Evolutionary conservation across 1,139 yeast species (phyloP).

Genomic region (Suhomyces bribrorum): DNA sequence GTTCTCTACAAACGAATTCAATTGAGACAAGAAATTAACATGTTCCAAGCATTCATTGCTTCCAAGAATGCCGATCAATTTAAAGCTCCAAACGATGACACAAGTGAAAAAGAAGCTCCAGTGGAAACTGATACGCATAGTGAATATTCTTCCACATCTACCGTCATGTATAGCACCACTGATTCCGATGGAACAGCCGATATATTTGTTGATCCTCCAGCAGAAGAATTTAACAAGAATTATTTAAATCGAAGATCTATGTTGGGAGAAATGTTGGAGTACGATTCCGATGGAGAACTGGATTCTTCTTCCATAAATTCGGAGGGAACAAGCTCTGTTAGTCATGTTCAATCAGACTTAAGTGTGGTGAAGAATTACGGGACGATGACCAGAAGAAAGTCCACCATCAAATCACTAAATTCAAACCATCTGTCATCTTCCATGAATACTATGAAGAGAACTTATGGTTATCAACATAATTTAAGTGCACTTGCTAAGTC

Average conservation of each 20-base stretch:
- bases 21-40: constrained; percentile 43
- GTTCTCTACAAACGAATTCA: constrained; percentile 43
- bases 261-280: constrained; percentile 50
- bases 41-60: constrained; percentile 34
- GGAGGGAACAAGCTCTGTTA: constrained; percentile 5
- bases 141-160: constrained; percentile 3
- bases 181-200: constrained; percentile 10
- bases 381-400: constrained; percentile 14
- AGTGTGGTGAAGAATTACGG: constrained; percentile 25
- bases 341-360: constrained; percentile 17
- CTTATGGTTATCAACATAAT: constrained; percentile 20
- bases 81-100: constrained; percentile 8
- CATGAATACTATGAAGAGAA: constrained; percentile 21
- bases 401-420: constrained; percentile 10
- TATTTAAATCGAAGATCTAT: constrained; percentile 41
- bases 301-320: constrained; percentile 11
- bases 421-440: constrained; percentile 16
- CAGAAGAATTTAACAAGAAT: constrained; percentile 26
- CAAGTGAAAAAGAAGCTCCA: not conserved
- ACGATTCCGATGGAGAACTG: constrained; percentile 36
- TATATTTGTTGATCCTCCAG: constrained; percentile 22
- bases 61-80: constrained; percentile 7
- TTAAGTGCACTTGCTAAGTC: constrained; percentile 5
- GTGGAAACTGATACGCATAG: constrained; percentile 1
- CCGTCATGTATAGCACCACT: constrained; percentile 6